phyloP scores from a whole-genome alignment of 2,329 filamentous ascomycete species.

The Hypoxylon rubiginosum region DNA sequence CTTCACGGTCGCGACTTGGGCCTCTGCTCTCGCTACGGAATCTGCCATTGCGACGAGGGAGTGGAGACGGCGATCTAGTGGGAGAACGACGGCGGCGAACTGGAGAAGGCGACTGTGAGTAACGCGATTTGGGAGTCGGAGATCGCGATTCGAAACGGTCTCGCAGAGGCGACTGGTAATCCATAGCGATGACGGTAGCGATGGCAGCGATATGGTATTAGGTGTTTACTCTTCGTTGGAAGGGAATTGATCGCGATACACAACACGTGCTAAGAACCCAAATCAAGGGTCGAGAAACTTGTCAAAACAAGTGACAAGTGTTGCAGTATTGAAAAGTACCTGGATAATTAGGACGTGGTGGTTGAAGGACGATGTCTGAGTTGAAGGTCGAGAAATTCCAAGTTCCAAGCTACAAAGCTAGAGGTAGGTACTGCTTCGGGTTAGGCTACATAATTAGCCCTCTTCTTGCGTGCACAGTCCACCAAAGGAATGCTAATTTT shows the following conservation, averaged over 20 bases:
- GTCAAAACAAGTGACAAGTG: neutral
- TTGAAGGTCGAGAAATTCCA: neutral
- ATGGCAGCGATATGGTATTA: neutral
- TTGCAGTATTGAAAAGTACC: neutral
- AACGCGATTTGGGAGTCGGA: constrained; percentile 55
- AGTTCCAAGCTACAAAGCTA: neutral
- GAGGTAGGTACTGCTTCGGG: neutral
- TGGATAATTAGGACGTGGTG: neutral
- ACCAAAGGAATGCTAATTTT: too few species aligned
- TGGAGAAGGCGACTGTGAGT: constrained; percentile 54
- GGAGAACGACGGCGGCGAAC: constrained; percentile 49
- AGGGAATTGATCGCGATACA: neutral
- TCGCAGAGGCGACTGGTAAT: constrained; percentile 52
- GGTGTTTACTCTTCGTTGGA: neutral
- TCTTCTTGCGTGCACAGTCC: too few species aligned
- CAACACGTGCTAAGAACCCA: neutral
- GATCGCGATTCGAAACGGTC: constrained; percentile 51
- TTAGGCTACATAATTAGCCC: neutral
- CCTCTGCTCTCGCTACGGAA: constrained; percentile 46
- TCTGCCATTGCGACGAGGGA: constrained; percentile 55
- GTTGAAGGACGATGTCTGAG: neutral
- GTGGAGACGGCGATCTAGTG: constrained; percentile 47
- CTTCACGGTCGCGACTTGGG: constrained; percentile 44
- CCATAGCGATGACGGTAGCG: constrained; percentile 41
- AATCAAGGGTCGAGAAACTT: neutral